These are phyloP conservation scores for Sporisorium scitamineum DNA, from an alignment of 1,284 basidiomycete genomes.

Conservation along the genomic window DNA sequence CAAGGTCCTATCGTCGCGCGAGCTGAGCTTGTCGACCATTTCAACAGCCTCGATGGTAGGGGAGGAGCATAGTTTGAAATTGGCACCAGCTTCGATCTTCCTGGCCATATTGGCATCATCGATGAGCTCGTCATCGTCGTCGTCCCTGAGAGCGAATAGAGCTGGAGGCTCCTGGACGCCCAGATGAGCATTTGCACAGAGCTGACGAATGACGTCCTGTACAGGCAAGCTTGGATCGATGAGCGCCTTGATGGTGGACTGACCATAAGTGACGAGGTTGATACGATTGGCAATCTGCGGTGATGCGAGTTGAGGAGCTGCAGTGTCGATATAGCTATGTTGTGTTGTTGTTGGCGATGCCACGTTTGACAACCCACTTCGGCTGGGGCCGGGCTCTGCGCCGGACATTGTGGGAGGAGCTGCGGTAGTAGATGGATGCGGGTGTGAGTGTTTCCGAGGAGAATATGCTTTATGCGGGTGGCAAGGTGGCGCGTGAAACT, in stretches of 20 bases:
- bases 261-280: constrained; percentile 61
- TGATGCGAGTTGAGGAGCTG: constrained; percentile 21
- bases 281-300: constrained; percentile 44
- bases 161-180: constrained; percentile 84
- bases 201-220: constrained; percentile 65
- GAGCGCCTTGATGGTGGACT: constrained; percentile 60
- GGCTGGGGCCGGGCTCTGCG: constrained; percentile 27
- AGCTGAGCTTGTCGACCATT: constrained; percentile 79
- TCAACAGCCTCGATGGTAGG: constrained; percentile 84
- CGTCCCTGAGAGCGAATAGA: constrained; percentile 84
- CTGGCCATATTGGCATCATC: constrained; percentile 74
- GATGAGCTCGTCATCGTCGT: constrained; percentile 85
- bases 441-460: not conserved
- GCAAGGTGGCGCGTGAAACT: not conserved
- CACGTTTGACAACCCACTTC: constrained; percentile 6
- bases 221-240: constrained; percentile 59
- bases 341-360: constrained; percentile 11
- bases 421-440: not conserved
- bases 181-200: constrained; percentile 73
- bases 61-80: constrained; percentile 77
- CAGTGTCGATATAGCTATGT: constrained; percentile 22
- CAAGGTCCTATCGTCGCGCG: constrained; percentile 75
- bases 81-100: constrained; percentile 61
- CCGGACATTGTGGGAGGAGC: constrained; percentile 14
- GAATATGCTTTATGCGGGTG: no score